A percentile compares a stretch with the other conserved stretches of the same genome.
Evolutionary conservation across 345 rosid genomes (phyloP).

Genomic region (Boechera stricta): DNA sequence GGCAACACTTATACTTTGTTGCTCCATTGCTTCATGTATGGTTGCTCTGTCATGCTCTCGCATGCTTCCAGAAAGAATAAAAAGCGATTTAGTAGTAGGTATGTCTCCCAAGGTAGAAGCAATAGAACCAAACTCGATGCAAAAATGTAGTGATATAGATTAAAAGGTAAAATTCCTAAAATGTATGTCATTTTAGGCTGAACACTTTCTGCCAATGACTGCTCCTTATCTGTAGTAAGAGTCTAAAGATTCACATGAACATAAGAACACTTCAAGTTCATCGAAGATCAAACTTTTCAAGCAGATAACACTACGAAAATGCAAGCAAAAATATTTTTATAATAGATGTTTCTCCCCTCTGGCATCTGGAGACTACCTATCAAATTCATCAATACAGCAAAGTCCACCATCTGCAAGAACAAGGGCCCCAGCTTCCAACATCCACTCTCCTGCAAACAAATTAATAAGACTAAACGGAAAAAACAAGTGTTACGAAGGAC

Average conservation of each 20-base stretch:
- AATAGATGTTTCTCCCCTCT: not conserved
- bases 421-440: constrained; percentile 99
- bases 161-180: constrained; percentile 7
- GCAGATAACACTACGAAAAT: not conserved
- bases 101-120: constrained; percentile 14
- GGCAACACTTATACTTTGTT: constrained; percentile 96
- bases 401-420: constrained; percentile 98
- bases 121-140: constrained; percentile 4
- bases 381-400: constrained; percentile 98
- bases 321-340: not conserved
- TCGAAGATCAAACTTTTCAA: not conserved
- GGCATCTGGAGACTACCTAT: constrained; percentile 57
- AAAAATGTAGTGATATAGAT: not conserved
- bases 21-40: constrained; percentile 99
- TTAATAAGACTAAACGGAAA: not conserved
- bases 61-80: constrained; percentile 60
- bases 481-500: constrained; percentile 10
- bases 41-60: constrained; percentile 98
- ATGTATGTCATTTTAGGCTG: not conserved
- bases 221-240: constrained; percentile 4
- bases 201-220: not conserved
- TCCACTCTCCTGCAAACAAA: constrained; percentile 78
- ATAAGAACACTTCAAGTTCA: constrained; percentile 10
- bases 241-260: not conserved
- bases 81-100: not conserved